Conservation (phyloP, 768 basidiomycete species). For the Mycena olivaceomarginata region DNA sequence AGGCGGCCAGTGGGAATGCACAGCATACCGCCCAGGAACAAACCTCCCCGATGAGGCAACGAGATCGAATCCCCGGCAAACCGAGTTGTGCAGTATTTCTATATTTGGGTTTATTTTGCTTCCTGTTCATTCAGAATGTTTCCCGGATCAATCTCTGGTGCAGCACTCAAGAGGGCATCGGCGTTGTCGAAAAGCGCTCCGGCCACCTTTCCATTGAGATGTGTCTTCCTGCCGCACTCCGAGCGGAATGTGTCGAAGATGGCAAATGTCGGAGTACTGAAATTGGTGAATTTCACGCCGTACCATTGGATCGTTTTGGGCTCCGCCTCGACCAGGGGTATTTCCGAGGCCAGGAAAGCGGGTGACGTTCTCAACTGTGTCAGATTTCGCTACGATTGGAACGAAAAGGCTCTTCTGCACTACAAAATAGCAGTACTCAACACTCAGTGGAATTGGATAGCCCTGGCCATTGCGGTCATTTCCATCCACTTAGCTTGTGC, state of each 20-base stretch:
- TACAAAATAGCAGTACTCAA: neutral
- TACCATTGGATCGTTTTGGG: conserved; percentile 62
- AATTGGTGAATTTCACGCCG: conserved; percentile 54
- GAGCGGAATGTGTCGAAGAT: conserved; percentile 62
- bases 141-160: conserved; percentile 50
- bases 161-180: conserved; percentile 50
- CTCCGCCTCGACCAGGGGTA: conserved; percentile 53
- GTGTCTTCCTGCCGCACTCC: conserved; percentile 50
- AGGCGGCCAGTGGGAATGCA: no score
- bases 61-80: no score
- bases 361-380: neutral
- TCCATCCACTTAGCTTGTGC: no score
- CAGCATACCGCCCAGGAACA: no score
- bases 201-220: conserved; percentile 49
- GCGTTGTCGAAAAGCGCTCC: conserved; percentile 56
- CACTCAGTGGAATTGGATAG: no score
- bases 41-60: no score
- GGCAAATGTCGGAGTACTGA: conserved; percentile 50
- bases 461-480: no score
- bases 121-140: no score
- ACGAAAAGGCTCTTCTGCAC: neutral
- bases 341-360: conserved; percentile 38
- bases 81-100: no score
- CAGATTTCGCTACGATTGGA: neutral
- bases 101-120: no score